Conservation (phyloP, 2,329 filamentous ascomycete genomes). For the Juglanconis sp. region DNA sequence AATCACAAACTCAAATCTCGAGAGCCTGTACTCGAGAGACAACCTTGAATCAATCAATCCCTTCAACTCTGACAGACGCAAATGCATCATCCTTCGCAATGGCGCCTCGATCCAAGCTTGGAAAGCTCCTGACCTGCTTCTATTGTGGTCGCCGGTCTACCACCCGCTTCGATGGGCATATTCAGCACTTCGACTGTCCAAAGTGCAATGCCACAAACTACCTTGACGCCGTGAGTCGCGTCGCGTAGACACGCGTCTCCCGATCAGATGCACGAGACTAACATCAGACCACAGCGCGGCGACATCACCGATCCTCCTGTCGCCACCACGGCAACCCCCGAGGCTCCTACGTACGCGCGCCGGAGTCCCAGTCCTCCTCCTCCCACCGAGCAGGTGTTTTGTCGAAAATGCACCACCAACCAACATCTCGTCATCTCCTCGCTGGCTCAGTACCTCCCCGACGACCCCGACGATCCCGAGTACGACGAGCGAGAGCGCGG, state of each 20-base stretch:
- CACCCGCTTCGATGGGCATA: slow-evolving; percentile 53
- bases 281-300: slow-evolving; percentile 59
- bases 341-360: slow-evolving; percentile 44
- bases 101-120: slow-evolving; percentile 34
- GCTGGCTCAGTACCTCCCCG: slow-evolving; percentile 75
- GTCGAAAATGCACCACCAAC: slow-evolving; percentile 80
- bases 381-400: slow-evolving; percentile 51
- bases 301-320: slow-evolving; percentile 85
- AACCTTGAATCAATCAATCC: slow-evolving; percentile 30
- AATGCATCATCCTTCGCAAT: slow-evolving; percentile 28
- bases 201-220: slow-evolving; percentile 85
- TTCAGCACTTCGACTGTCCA: slow-evolving; percentile 68
- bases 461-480: slow-evolving; percentile 61
- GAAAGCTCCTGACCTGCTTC: slow-evolving; percentile 65
- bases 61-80: slow-evolving; percentile 22
- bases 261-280: slow-evolving; percentile 8
- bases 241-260: background rate
- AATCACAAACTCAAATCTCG: background rate
- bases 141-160: slow-evolving; percentile 74
- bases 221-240: slow-evolving; percentile 69
- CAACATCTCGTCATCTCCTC: slow-evolving; percentile 76
- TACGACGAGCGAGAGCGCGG: slow-evolving; percentile 66
- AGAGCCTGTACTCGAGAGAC: background rate
- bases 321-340: slow-evolving; percentile 47
- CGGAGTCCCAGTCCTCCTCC: slow-evolving; percentile 37